Evolutionary conservation across 164 flowering plant genomes (phyloP), one percentile per base, ranked within the genome.

Genomic region (Cinnamomum micranthum): DNA sequence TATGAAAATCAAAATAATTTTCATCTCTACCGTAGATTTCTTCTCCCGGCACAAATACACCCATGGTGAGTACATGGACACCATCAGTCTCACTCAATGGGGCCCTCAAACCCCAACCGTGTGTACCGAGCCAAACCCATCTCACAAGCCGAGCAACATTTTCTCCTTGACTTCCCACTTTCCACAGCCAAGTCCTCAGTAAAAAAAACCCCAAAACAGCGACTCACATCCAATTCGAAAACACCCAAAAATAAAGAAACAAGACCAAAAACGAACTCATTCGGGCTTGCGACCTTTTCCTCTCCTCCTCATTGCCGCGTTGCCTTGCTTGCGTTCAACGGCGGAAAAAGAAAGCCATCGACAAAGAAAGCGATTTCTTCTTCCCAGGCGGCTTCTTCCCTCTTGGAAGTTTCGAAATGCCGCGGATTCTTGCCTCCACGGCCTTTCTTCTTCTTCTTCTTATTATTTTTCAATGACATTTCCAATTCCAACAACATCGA

Each of bases 381-480:
- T 41, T 41, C 47, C 47, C 20, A 6, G 60, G n/a, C 60, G 5
- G 60, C 60, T 55, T 4, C 20, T 20, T 14, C 60, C 60, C 60
- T 6, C n/a, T 4, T 55, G 69, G 69, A 67, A 67, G 15, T 17
- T 67, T 67, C 69, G 22, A 67, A 67, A 67, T 67, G 69, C 50
- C 28, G 69, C 3, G 20, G 50, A 0, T 2, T 5, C 10, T 31
- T 13, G 20, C n/a, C 9, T 67, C 47, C 47, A 31, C 50, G 50
- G 17, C 50, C 55, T 13, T 31, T 35, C 55, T n/a, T 14, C 1
- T 71, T 14, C 1, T 71, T 15, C n/a, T 25, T 23, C 17, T 4
- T 31, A 4, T 31, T 31, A 4, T 4, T 31, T 31, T 4, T 20
- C 47, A 25, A 22, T 63, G 17, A 31, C 19, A 60, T 13, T 62